Evolutionary conservation across 257 asterid species (phyloP).

Genomic region (Thymus mandschuricus): DNA sequence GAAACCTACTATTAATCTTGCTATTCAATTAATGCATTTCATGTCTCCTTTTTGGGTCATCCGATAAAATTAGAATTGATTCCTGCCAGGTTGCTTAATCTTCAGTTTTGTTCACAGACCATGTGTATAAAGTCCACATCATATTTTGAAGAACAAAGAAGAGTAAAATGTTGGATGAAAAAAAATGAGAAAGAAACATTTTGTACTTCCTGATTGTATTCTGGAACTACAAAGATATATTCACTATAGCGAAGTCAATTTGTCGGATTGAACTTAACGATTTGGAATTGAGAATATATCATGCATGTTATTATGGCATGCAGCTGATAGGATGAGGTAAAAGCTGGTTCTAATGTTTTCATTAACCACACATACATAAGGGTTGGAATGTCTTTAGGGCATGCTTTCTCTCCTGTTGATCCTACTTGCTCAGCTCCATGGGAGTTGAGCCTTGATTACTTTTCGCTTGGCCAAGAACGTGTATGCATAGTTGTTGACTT

Average conservation of each 20-base stretch:
- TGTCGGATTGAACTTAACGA: background rate
- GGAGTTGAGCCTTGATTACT: background rate
- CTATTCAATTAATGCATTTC: background rate
- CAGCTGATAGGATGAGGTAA: background rate
- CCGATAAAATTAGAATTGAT: background rate
- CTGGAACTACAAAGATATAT: background rate
- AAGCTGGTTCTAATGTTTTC: constrained; percentile 4
- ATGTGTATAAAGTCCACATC: background rate
- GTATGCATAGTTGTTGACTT: constrained; percentile 11
- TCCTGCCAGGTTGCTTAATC: background rate
- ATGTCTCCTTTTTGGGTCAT: background rate
- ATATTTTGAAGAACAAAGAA: constrained; percentile 1
- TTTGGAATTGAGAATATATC: background rate
- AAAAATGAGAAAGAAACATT: background rate
- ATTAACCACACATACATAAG: background rate
- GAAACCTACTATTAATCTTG: background rate
- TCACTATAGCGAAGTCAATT: background rate
- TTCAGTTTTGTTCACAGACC: background rate
- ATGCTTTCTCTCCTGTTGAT: background rate
- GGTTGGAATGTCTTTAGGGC: background rate
- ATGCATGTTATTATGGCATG: background rate
- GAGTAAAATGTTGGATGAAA: background rate
- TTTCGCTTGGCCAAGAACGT: constrained; percentile 5
- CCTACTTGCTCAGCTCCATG: constrained; percentile 7
- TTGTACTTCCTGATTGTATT: background rate